Evolutionary conservation across 2,329 filamentous ascomycete genomes (phyloP).

Genomic region (Drechslerella dactyloides): DNA sequence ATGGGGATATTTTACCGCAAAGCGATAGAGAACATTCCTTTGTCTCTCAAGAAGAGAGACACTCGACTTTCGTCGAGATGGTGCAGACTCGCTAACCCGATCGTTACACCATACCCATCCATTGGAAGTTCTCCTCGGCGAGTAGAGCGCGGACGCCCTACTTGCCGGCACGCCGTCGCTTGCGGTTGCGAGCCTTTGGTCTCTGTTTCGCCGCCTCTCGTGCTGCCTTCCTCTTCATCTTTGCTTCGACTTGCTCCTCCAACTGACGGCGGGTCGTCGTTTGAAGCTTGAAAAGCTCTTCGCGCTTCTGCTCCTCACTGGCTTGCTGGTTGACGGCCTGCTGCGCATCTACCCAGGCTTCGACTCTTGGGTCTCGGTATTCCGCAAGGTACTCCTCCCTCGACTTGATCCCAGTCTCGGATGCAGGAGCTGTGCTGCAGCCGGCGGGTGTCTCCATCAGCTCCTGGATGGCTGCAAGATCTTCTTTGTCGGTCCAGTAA

Average conservation of each 20-base stretch:
- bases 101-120: neutral
- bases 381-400: neutral
- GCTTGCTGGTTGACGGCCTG: neutral
- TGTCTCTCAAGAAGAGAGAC: neutral
- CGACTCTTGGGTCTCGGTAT: neutral
- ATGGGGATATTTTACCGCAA: neutral
- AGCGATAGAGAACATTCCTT: neutral
- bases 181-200: constrained; percentile 1
- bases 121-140: neutral
- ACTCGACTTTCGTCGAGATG: neutral
- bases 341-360: neutral
- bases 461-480: neutral
- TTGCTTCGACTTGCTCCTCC: neutral
- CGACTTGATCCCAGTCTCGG: neutral
- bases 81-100: constrained; percentile 3
- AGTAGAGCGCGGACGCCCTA: neutral
- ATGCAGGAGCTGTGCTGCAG: neutral
- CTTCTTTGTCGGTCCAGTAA: neutral
- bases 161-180: neutral
- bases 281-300: neutral
- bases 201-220: neutral
- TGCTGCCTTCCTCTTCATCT: neutral
- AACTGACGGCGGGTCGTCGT: neutral
- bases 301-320: neutral
- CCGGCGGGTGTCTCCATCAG: neutral